Percentiles rank a stretch among this genome's conserved stretches.
These are phyloP conservation scores for Westerdykella aurantiaca DNA, from an alignment of 2,329 filamentous ascomycete species.

Conservation along the genomic window DNA sequence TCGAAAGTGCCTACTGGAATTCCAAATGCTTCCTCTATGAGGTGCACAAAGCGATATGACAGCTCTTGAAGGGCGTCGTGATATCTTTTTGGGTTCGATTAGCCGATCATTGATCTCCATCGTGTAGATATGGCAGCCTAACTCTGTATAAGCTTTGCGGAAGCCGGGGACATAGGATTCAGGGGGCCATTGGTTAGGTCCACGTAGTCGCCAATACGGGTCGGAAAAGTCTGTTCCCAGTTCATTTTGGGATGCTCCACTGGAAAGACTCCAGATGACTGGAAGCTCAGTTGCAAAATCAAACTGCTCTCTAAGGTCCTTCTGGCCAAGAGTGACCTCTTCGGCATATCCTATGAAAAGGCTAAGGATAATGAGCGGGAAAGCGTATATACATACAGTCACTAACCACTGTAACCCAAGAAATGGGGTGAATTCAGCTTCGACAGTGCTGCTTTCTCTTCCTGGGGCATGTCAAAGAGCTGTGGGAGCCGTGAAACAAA, in stretches of 20 bases:
- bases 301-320: slow-evolving; percentile 54
- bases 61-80: slow-evolving; percentile 48
- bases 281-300: slow-evolving; percentile 54
- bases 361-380: too few species aligned
- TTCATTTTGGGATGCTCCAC: not conserved
- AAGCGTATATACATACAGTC: too few species aligned
- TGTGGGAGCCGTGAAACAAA: slow-evolving; percentile 40
- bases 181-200: slow-evolving; percentile 36
- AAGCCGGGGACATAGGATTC: slow-evolving; percentile 28
- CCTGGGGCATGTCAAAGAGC: slow-evolving; percentile 36
- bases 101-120: not conserved
- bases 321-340: slow-evolving; percentile 51
- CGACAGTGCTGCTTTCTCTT: slow-evolving; percentile 7
- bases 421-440: slow-evolving; percentile 54
- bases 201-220: slow-evolving; percentile 39
- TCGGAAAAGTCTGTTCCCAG: slow-evolving; percentile 32
- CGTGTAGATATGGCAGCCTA: slow-evolving; percentile 8
- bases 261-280: slow-evolving; percentile 6
- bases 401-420: slow-evolving; percentile 50
- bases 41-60: slow-evolving; percentile 50
- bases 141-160: slow-evolving; percentile 22
- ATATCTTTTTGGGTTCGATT: slow-evolving; percentile 35
- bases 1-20: slow-evolving; percentile 47
- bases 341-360: slow-evolving; percentile 36
- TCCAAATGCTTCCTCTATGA: slow-evolving; percentile 52